phyloP scores from a whole-genome alignment of 2,329 filamentous ascomycete species.

The Talaromyces marneffei region DNA sequence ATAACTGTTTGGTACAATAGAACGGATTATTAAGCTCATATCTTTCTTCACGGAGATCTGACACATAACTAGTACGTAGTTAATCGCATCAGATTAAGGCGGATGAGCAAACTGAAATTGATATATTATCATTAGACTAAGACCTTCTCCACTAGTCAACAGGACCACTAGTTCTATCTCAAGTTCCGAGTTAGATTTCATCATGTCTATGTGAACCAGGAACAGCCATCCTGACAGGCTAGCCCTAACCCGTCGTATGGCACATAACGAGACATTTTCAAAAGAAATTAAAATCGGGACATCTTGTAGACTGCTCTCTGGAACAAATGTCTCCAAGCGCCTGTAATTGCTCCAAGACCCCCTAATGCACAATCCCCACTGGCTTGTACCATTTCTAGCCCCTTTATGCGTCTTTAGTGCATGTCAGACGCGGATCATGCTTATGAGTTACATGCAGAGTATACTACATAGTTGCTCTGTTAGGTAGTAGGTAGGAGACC shows the following conservation, averaged over 20 bases:
- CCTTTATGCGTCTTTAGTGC: not conserved
- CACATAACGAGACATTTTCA: not conserved
- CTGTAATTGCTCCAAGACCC: not conserved
- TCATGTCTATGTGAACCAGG: not conserved
- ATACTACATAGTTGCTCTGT: not conserved
- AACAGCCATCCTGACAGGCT: not conserved
- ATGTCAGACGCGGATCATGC: not conserved
- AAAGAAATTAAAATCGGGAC: not conserved
- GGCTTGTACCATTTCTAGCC: not conserved
- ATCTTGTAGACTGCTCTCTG: not conserved
- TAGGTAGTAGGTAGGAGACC: not conserved
- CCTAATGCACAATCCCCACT: not conserved
- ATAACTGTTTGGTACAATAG: not conserved
- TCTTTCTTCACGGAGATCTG: not conserved
- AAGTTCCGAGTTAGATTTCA: not conserved
- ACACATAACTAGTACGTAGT: not conserved
- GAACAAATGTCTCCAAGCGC: not conserved
- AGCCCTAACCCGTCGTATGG: not conserved
- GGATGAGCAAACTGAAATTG: not conserved
- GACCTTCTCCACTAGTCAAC: not conserved
- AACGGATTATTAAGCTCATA: not conserved
- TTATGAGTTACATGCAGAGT: not conserved
- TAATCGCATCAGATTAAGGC: not conserved
- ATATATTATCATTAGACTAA: too few species aligned
- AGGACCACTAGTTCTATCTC: not conserved